Conservation (phyloP, 495 filamentous ascomycete genomes). For the Recurvomyces mirabilis region DNA sequence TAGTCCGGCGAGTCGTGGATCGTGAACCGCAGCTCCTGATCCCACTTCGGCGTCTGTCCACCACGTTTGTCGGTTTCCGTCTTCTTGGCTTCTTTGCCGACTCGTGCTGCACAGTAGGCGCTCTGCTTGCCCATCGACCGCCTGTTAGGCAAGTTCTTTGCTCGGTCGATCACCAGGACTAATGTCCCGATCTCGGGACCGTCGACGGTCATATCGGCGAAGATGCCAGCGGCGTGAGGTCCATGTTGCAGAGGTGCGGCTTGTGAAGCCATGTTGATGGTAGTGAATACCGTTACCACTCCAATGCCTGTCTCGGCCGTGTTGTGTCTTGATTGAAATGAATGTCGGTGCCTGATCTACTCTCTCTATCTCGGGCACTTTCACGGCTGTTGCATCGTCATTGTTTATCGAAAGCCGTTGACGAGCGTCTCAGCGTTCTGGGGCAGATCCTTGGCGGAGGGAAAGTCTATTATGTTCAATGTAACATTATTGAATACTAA, state of each 20-base stretch:
- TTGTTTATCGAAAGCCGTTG: too few species aligned
- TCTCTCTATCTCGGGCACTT: too few species aligned
- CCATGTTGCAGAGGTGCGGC: conserved; percentile 10
- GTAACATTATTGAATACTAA: too few species aligned
- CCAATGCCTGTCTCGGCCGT: too few species aligned
- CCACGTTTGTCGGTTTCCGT: conserved; percentile 89
- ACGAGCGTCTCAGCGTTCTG: too few species aligned
- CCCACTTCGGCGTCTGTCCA: conserved; percentile 94
- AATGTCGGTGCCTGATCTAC: too few species aligned
- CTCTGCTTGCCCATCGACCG: conserved; percentile 98
- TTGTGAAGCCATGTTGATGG: conserved; percentile 18
- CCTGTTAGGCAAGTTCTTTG: conserved; percentile 88
- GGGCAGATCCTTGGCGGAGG: too few species aligned
- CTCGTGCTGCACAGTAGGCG: conserved; percentile 84
- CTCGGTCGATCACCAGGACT: conserved; percentile 71
- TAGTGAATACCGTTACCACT: too few species aligned
- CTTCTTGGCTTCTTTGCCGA: conserved; percentile 97
- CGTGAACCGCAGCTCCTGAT: conserved; percentile 89
- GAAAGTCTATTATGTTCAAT: too few species aligned
- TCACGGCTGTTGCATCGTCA: neutral
- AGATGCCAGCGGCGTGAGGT: conserved; percentile 82
- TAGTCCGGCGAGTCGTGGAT: conserved; percentile 97
- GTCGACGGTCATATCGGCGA: conserved; percentile 88
- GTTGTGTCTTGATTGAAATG: too few species aligned
- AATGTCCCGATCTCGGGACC: conserved; percentile 89